Conservation (phyloP, 2,329 filamentous ascomycete genomes). For the Aureobasidium pullulans region DNA sequence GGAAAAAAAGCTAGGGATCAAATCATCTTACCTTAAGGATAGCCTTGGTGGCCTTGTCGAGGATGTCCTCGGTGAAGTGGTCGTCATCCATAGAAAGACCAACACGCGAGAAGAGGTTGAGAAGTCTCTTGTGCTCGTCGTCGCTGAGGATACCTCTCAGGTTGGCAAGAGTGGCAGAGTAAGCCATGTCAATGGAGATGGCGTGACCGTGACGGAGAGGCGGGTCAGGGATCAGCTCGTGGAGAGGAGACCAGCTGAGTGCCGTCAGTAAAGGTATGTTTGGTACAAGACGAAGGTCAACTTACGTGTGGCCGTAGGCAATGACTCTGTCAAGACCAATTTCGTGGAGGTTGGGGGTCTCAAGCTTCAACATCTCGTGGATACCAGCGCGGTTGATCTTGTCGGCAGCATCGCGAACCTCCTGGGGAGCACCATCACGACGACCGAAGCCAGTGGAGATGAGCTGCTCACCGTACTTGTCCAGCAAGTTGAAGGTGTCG, state of each 20-base stretch:
- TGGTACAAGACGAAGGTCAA: constrained; percentile 4
- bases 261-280: constrained; percentile 12
- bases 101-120: constrained; percentile 62
- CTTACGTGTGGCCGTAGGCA: constrained; percentile 63
- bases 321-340: constrained; percentile 66
- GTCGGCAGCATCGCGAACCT: constrained; percentile 56
- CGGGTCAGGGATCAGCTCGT: constrained; percentile 61
- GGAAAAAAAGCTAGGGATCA: background rate
- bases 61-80: constrained; percentile 57
- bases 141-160: constrained; percentile 53
- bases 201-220: constrained; percentile 66
- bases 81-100: constrained; percentile 66
- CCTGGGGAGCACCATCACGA: constrained; percentile 46
- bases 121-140: constrained; percentile 53
- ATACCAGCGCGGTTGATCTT: constrained; percentile 63
- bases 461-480: constrained; percentile 61
- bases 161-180: constrained; percentile 61
- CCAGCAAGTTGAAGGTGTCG: constrained; percentile 58
- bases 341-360: constrained; percentile 67
- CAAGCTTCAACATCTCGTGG: constrained; percentile 64
- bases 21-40: constrained; percentile 47
- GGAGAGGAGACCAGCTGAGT: constrained; percentile 59
- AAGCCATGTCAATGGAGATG: constrained; percentile 71
- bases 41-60: constrained; percentile 58
- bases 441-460: constrained; percentile 60